Conservation (phyloP, 2,329 filamentous ascomycete species). For the Chaetomium sp. region DNA sequence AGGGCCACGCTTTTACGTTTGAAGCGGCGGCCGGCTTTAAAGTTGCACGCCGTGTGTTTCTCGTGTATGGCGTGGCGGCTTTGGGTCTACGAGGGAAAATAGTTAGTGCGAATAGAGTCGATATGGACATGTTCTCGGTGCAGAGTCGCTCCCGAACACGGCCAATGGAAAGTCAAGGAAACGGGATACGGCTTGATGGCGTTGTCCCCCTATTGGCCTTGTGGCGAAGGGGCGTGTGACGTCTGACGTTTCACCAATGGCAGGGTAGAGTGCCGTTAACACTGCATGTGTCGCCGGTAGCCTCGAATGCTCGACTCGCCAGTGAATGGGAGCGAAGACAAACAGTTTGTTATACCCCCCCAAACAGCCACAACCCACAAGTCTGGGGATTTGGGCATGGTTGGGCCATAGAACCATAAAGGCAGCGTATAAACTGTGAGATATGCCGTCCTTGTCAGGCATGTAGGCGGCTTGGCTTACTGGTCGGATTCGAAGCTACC, state of each 20-base stretch:
- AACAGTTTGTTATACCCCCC: background rate
- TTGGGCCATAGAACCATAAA: background rate
- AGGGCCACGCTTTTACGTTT: background rate
- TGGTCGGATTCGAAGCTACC: conserved; percentile 6
- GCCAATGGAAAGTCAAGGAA: background rate
- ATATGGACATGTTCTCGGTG: background rate
- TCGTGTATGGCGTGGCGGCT: background rate
- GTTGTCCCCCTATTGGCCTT: background rate
- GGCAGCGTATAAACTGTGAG: background rate
- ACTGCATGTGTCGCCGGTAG: background rate
- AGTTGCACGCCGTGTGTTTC: background rate
- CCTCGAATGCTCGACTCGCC: background rate
- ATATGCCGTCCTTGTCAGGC: background rate
- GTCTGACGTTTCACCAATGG: background rate
- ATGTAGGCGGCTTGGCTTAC: background rate
- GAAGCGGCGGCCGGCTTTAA: background rate
- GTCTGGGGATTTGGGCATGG: background rate
- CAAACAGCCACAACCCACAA: background rate
- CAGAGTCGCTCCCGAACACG: background rate
- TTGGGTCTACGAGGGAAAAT: background rate
- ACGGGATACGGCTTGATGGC: background rate
- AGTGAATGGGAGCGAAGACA: background rate
- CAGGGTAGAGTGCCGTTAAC: background rate
- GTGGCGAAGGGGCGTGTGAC: background rate
- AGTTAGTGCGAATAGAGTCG: too few species aligned